Evolutionary conservation across 345 rosid genomes (phyloP).

Genomic region (Iberis pinnata): DNA sequence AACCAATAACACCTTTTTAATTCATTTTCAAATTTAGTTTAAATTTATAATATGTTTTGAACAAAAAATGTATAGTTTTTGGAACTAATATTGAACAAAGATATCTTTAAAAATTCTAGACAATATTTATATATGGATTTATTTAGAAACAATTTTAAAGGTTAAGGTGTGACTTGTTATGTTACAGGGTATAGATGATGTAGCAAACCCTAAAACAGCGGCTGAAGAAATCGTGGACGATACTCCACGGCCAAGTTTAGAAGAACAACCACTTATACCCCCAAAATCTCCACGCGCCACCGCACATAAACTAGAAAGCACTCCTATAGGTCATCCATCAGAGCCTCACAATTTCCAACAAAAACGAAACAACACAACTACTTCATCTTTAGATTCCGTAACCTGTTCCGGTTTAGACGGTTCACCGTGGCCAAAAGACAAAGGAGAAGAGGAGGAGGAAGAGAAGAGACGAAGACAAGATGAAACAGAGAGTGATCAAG

Average conservation of each 20-base stretch:
- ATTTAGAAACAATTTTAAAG: too few relatives aligned
- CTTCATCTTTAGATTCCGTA: constrained; percentile 22
- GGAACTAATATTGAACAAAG: too few relatives aligned
- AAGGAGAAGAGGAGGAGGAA: constrained; percentile 18
- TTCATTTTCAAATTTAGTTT: too few relatives aligned
- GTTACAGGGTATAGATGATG: constrained; percentile 37
- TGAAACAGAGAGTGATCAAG: constrained; percentile 34
- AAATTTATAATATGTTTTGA: too few relatives aligned
- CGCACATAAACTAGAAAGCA: constrained; percentile 40
- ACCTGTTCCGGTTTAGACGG: constrained; percentile 58
- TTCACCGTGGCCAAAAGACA: constrained; percentile 36
- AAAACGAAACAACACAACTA: constrained; percentile 28
- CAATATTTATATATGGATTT: too few relatives aligned
- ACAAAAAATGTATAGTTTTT: too few relatives aligned
- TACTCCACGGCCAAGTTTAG: constrained; percentile 28
- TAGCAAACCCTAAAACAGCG: constrained; percentile 35
- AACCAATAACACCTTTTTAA: too few relatives aligned
- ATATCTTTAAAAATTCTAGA: too few relatives aligned
- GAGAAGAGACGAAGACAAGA: background rate
- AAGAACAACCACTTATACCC: constrained; percentile 34
- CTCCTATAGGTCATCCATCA: constrained; percentile 36
- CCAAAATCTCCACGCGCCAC: constrained; percentile 39
- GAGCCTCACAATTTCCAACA: constrained; percentile 48
- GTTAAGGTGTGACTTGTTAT: background rate
- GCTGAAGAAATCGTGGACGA: constrained; percentile 22